phyloP scores from a whole-genome alignment of 116 monocot genomes.

The Zostera marina region DNA sequence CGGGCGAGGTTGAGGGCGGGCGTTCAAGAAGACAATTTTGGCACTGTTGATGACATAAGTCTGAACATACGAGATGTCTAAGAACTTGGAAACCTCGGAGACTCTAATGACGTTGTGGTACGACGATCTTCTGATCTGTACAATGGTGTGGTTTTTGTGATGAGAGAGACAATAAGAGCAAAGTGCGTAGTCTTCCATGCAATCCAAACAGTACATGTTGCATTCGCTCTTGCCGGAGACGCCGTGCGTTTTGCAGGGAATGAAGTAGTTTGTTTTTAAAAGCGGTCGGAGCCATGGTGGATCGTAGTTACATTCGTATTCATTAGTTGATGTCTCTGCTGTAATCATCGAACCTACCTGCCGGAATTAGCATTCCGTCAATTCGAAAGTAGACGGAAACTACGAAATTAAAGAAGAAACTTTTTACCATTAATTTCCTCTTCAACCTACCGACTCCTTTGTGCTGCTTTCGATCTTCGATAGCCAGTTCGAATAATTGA shows the following conservation, averaged over 20 bases:
- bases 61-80: constrained; percentile 29
- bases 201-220: constrained; percentile 90
- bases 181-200: constrained; percentile 55
- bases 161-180: constrained; percentile 28
- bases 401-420: too few relatives aligned
- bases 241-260: constrained; percentile 41
- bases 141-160: constrained; percentile 30
- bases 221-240: constrained; percentile 81
- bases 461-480: constrained; percentile 17
- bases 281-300: constrained; percentile 66
- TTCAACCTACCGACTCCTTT: constrained; percentile 17
- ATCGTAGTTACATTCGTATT: constrained; percentile 11
- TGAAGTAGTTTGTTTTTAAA: constrained; percentile 47
- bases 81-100: constrained; percentile 31
- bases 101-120: constrained; percentile 45
- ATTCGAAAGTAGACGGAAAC: not conserved
- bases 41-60: constrained; percentile 43
- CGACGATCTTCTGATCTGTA: constrained; percentile 41
- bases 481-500: constrained; percentile 24
- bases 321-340: not conserved
- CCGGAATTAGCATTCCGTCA: not conserved
- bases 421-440: constrained; percentile 34
- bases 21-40: constrained; percentile 50
- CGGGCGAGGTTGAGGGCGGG: constrained; percentile 49
- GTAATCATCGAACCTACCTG: constrained; percentile 24